Percentiles rank a stretch among this genome's conserved stretches.
These are phyloP conservation scores for Shiraia bambusicola DNA, from an alignment of 2,329 filamentous ascomycete species.

Conservation along the genomic window DNA sequence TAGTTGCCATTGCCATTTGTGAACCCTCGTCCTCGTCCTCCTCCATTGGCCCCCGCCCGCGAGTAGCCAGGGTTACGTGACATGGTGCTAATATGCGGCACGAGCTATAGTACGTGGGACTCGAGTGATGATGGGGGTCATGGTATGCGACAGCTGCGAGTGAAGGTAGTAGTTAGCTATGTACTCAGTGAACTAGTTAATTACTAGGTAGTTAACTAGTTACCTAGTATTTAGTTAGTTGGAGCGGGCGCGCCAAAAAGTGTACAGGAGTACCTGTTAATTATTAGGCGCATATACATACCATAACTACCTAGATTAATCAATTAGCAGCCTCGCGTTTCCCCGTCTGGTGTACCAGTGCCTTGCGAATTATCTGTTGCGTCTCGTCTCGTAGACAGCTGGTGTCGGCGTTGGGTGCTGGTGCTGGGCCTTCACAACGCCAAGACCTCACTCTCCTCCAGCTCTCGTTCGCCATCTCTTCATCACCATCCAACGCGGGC, in stretches of 20 bases:
- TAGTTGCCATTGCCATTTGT: constrained; percentile 35
- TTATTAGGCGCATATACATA: too few relatives aligned
- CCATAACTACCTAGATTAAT: too few relatives aligned
- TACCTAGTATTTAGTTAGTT: too few relatives aligned
- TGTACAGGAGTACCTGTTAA: too few relatives aligned
- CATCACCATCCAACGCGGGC: constrained; percentile 22
- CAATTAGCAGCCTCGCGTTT: too few relatives aligned
- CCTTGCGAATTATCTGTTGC: not conserved
- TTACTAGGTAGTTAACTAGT: too few relatives aligned
- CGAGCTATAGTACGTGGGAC: constrained; percentile 5
- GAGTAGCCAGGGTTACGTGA: constrained; percentile 39
- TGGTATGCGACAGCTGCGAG: constrained; percentile 9
- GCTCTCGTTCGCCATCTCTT: constrained; percentile 15
- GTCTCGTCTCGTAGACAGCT: not conserved
- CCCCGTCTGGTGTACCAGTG: not conserved
- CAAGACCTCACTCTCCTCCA: constrained; percentile 16
- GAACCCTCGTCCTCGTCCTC: constrained; percentile 21
- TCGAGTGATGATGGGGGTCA: constrained; percentile 12
- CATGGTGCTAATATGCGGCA: constrained; percentile 28
- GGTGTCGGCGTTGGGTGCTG: not conserved
- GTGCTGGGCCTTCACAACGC: constrained; percentile 6
- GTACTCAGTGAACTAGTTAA: too few relatives aligned
- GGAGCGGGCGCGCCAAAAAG: too few relatives aligned
- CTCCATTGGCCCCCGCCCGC: constrained; percentile 37
- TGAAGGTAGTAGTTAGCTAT: not conserved